These are phyloP conservation scores for Citeromyces hawaiiensis DNA, from an alignment of 1,139 yeast genomes.

Conservation along the genomic window DNA sequence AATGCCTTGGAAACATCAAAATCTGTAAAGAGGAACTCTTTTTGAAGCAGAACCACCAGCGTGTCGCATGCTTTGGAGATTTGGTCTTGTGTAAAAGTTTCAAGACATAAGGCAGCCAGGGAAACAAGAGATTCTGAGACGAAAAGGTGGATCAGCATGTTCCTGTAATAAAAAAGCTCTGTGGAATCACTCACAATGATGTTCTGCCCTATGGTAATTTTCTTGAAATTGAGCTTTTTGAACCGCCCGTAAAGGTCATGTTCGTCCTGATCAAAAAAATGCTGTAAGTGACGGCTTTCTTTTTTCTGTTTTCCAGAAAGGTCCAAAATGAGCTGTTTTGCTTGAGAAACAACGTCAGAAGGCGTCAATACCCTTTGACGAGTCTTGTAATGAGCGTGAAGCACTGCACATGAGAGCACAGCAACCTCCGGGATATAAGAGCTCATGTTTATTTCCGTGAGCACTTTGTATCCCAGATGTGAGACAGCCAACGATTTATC, in stretches of 20 bases:
- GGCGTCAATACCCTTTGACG: neutral
- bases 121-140: neutral
- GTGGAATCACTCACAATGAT: neutral
- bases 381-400: neutral
- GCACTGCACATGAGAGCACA: neutral
- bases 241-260: neutral
- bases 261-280: neutral
- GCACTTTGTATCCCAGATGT: neutral
- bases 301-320: too few relatives aligned
- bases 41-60: neutral
- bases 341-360: neutral
- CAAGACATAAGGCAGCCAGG: neutral
- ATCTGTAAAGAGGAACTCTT: slow-evolving; percentile 1
- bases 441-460: neutral
- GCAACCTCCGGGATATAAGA: neutral
- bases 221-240: neutral
- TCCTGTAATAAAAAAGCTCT: slow-evolving; percentile 4
- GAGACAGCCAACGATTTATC: neutral
- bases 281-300: neutral
- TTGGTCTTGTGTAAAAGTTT: neutral
- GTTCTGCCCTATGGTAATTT: neutral
- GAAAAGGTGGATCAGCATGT: slow-evolving; percentile 4
- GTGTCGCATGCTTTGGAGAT: neutral
- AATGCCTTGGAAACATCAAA: neutral
- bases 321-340: neutral